Evolutionary conservation across 2,329 filamentous ascomycete species (phyloP).

Genomic region (Xylariomycetidae sp.): DNA sequence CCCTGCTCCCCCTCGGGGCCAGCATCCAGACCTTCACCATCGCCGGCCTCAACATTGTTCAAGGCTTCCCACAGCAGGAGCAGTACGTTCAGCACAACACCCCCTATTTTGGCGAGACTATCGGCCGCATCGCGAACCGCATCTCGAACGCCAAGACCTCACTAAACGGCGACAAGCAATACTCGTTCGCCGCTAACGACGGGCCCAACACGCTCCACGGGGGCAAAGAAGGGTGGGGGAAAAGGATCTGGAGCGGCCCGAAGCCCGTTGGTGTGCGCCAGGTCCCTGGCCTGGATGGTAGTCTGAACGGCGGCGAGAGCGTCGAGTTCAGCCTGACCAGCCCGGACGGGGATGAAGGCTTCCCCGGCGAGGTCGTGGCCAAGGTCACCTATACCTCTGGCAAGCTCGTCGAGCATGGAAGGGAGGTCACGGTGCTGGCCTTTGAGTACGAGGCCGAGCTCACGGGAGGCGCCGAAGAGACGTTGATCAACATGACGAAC

Average conservation of each 20-base stretch:
- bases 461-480: slow-evolving; percentile 77
- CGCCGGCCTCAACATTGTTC: slow-evolving; percentile 78
- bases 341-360: slow-evolving; percentile 81
- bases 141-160: slow-evolving; percentile 63
- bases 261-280: slow-evolving; percentile 48
- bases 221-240: slow-evolving; percentile 73
- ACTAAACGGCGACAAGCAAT: slow-evolving; percentile 64
- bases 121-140: slow-evolving; percentile 81
- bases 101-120: slow-evolving; percentile 88
- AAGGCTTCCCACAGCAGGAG: slow-evolving; percentile 72
- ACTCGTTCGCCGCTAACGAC: slow-evolving; percentile 71
- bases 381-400: slow-evolving; percentile 74
- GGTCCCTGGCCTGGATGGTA: slow-evolving; percentile 45
- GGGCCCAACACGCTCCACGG: slow-evolving; percentile 73
- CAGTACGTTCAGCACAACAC: slow-evolving; percentile 72
- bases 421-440: slow-evolving; percentile 65
- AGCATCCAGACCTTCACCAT: slow-evolving; percentile 79
- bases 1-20: slow-evolving; percentile 70
- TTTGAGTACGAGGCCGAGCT: slow-evolving; percentile 90
- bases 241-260: slow-evolving; percentile 72
- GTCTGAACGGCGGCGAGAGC: slow-evolving; percentile 57
- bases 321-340: slow-evolving; percentile 64
- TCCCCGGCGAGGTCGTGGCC: slow-evolving; percentile 77
- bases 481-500: slow-evolving; percentile 88
- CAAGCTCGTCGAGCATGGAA: slow-evolving; percentile 58